phyloP scores from a whole-genome alignment of 805 yeast species.

The Candida nonsorbophila region DNA sequence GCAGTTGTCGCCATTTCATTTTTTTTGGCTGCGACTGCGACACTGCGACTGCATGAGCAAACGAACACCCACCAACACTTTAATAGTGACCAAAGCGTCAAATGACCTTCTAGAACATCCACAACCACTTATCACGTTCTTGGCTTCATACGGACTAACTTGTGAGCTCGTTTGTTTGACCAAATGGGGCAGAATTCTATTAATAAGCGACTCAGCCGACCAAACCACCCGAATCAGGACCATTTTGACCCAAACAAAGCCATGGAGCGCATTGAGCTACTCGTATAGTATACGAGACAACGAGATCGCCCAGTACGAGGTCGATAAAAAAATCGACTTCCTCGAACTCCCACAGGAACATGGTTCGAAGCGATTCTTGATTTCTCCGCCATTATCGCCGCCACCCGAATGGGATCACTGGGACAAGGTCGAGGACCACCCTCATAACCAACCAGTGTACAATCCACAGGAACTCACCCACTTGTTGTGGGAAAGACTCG shows the following conservation, averaged over 20 bases:
- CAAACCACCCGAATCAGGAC: conserved; percentile 17
- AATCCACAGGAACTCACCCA: conserved; percentile 38
- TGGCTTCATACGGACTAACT: conserved; percentile 16
- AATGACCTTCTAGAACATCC: conserved; percentile 20
- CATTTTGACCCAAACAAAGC: conserved; percentile 9
- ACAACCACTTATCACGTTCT: conserved; percentile 15
- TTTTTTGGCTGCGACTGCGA: too few relatives aligned
- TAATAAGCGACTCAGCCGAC: conserved; percentile 22
- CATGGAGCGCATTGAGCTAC: conserved; percentile 13
- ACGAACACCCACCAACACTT: conserved; percentile 27
- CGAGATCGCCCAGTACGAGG: conserved; percentile 7
- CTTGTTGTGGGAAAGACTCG: conserved; percentile 39
- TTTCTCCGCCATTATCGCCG: conserved; percentile 42
- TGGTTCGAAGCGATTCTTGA: conserved; percentile 32
- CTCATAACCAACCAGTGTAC: conserved; percentile 27
- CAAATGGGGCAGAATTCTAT: conserved; percentile 27
- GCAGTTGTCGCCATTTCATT: conserved; percentile 49
- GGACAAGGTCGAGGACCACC: conserved; percentile 37
- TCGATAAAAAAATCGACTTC: conserved; percentile 16
- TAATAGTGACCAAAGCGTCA: conserved; percentile 27
- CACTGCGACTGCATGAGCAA: too few relatives aligned
- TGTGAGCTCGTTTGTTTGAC: conserved; percentile 30
- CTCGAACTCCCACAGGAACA: conserved; percentile 37
- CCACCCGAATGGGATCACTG: conserved; percentile 41
- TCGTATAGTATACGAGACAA: conserved; percentile 33